Conservation (phyloP, 2,329 filamentous ascomycete species). For the Hymenoscyphus albidus region DNA sequence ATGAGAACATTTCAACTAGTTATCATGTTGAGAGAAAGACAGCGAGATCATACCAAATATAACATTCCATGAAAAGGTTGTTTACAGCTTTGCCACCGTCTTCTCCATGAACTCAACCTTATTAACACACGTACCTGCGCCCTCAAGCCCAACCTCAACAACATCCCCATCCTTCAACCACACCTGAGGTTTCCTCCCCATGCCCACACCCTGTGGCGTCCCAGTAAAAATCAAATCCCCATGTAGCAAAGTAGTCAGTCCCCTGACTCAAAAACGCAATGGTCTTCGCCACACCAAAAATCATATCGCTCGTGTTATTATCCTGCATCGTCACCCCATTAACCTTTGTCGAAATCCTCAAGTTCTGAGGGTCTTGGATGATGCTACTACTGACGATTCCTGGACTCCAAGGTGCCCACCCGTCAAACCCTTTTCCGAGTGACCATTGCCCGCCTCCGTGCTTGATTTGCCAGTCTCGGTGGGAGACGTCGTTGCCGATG, state of each 20-base stretch:
- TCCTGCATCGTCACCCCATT: constrained; percentile 58
- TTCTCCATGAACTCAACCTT: constrained; percentile 43
- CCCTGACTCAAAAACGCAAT: constrained; percentile 59
- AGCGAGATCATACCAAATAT: too few species aligned
- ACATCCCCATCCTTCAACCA: constrained; percentile 69
- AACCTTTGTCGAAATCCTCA: constrained; percentile 54
- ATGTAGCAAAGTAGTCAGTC: constrained; percentile 56
- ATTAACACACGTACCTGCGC: constrained; percentile 58
- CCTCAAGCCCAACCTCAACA: constrained; percentile 64
- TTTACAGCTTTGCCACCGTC: constrained; percentile 35
- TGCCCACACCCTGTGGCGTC: constrained; percentile 67
- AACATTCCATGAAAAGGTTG: not conserved
- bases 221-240: constrained; percentile 66
- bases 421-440: constrained; percentile 70
- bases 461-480: constrained; percentile 72
- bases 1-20: too few species aligned
- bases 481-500: constrained; percentile 75
- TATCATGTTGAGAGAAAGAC: too few species aligned
- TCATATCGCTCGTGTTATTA: constrained; percentile 57
- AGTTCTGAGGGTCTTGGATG: constrained; percentile 53
- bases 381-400: constrained; percentile 59
- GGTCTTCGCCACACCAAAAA: constrained; percentile 57
- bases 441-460: constrained; percentile 67
- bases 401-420: constrained; percentile 70
- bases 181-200: constrained; percentile 61